Evolutionary conservation across 1,284 basidiomycete species (phyloP).

Genomic region (Malassezia psittaci): DNA sequence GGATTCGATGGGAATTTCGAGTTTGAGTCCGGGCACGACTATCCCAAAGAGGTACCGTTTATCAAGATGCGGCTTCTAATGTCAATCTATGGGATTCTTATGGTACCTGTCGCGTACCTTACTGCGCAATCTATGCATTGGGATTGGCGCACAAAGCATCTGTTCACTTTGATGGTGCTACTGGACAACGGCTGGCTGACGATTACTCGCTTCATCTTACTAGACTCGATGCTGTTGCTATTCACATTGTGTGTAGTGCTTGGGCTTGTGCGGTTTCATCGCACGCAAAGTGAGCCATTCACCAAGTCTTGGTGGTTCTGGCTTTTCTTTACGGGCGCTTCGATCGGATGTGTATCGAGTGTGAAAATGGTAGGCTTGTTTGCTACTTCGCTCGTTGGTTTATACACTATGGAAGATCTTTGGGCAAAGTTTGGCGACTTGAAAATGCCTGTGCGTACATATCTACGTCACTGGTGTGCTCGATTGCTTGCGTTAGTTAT

Average conservation of each 20-base stretch:
- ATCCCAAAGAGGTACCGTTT: conserved; percentile 77
- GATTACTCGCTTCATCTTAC: conserved; percentile 90
- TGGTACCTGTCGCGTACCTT: conserved; percentile 93
- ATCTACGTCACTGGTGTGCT: conserved; percentile 82
- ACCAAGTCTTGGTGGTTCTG: conserved; percentile 93
- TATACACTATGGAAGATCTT: conserved; percentile 93
- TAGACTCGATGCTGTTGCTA: conserved; percentile 95
- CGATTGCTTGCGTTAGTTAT: conserved; percentile 76
- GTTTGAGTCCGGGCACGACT: conserved; percentile 81
- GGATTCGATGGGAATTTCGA: conserved; percentile 88
- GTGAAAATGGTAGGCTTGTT: conserved; percentile 96
- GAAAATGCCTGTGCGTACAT: conserved; percentile 73
- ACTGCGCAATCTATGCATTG: conserved; percentile 90
- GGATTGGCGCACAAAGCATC: conserved; percentile 76
- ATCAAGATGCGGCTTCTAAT: conserved; percentile 90
- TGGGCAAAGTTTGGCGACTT: conserved; percentile 98
- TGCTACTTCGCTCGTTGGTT: conserved; percentile 80
- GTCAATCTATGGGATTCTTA: conserved; percentile 81
- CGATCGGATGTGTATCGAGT: conserved; percentile 89
- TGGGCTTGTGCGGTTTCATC: conserved; percentile 89
- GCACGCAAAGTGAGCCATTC: conserved; percentile 87
- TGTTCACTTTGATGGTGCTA: conserved; percentile 87
- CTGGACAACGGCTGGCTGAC: conserved; percentile 83
- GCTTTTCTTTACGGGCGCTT: conserved; percentile 77
- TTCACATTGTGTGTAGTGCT: conserved; percentile 96